Evolutionary conservation across 2,329 filamentous ascomycete genomes (phyloP).

Genomic region (Didymellaceae sp.): DNA sequence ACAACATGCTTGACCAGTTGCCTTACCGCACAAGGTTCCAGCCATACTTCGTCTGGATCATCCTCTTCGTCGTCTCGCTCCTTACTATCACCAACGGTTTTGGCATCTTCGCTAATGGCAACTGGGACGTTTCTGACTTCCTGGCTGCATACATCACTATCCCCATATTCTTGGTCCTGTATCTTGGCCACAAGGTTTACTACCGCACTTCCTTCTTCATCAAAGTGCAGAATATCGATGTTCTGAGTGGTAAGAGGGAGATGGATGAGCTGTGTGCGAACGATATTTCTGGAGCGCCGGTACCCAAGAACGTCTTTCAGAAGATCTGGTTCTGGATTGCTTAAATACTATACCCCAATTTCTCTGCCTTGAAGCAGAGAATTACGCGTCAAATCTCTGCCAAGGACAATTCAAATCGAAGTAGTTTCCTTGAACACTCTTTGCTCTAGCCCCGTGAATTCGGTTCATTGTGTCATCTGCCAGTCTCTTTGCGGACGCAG

Average conservation of each 20-base stretch:
- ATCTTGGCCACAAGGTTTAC: slow-evolving; percentile 44
- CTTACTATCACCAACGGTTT: slow-evolving; percentile 47
- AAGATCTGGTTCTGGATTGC: slow-evolving; percentile 48
- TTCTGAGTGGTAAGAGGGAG: slow-evolving; percentile 43
- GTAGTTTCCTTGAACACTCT: not conserved
- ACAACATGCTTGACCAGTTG: slow-evolving; percentile 63
- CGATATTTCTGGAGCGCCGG: slow-evolving; percentile 39
- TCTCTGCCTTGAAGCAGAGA: not conserved
- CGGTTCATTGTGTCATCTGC: too few species aligned
- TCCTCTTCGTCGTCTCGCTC: slow-evolving; percentile 58
- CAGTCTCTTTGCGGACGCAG: too few species aligned
- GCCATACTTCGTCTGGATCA: slow-evolving; percentile 64
- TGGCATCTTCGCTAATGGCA: slow-evolving; percentile 61
- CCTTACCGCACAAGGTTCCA: slow-evolving; percentile 58
- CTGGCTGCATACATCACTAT: slow-evolving; percentile 59
- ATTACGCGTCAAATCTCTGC: slow-evolving; percentile 1
- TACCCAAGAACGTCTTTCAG: slow-evolving; percentile 43
- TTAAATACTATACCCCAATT: slow-evolving; percentile 18
- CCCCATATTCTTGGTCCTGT: slow-evolving; percentile 45
- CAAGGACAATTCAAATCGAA: not conserved
- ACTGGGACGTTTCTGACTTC: slow-evolving; percentile 57
- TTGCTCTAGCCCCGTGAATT: too few species aligned
- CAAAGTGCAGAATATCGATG: slow-evolving; percentile 39
- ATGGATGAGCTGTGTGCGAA: slow-evolving; percentile 46
- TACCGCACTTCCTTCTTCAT: slow-evolving; percentile 39